Evolutionary conservation across 345 rosid genomes (phyloP).

Genomic region (Viola odorata): DNA sequence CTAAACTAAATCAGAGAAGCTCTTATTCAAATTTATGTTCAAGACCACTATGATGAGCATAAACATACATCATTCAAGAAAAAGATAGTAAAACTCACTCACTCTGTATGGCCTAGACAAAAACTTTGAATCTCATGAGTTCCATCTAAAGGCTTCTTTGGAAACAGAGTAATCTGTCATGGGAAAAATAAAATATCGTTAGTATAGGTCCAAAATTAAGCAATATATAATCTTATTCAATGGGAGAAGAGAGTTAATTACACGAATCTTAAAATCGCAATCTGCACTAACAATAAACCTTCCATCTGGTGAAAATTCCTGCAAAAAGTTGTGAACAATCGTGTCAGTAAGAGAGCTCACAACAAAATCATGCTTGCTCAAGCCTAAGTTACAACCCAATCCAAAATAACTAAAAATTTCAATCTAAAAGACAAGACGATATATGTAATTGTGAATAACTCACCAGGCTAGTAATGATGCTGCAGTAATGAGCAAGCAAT

Average conservation of each 20-base stretch:
- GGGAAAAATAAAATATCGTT: conserved; percentile 14
- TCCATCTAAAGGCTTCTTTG: conserved; percentile 73
- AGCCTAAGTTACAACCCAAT: background rate
- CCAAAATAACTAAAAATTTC: background rate
- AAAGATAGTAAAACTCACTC: conserved; percentile 41
- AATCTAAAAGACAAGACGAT: background rate
- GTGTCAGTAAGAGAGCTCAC: background rate
- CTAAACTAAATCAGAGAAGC: background rate
- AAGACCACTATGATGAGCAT: background rate
- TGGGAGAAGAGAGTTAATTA: conserved; percentile 27
- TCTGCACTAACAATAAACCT: conserved; percentile 68
- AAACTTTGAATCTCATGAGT: conserved; percentile 94
- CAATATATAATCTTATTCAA: conserved; percentile 6
- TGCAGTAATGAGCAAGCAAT: conserved; percentile 87
- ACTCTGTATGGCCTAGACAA: conserved; percentile 97
- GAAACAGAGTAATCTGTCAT: conserved; percentile 69
- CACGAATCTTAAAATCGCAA: conserved; percentile 90
- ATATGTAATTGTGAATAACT: conserved; percentile 7
- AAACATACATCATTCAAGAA: background rate
- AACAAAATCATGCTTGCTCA: background rate
- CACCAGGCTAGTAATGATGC: conserved; percentile 90
- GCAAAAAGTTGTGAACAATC: conserved; percentile 18
- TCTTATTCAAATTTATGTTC: background rate
- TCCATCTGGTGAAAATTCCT: conserved; percentile 93
- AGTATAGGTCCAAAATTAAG: conserved; percentile 6